Evolutionary conservation across 2,329 filamentous ascomycete species (phyloP), one percentile per base, ranked within the genome.

Genomic region (Neonectria coccinea): DNA sequence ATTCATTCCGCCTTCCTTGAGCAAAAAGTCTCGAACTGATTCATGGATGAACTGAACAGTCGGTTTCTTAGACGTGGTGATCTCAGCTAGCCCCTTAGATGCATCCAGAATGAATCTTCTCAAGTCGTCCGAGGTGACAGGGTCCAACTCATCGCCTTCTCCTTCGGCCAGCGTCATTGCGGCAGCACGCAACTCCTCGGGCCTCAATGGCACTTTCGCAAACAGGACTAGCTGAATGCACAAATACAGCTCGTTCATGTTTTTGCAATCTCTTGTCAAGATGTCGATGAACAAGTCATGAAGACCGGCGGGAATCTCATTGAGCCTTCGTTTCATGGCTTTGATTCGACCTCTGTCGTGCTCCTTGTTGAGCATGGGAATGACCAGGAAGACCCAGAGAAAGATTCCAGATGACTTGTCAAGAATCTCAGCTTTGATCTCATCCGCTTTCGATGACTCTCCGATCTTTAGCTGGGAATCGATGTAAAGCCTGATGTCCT

Each of bases 181-280:
- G 0, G 72, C 74, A 10, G 70, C 70, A 67, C 84, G 86, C 1
- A 86, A 75, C 65, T 88, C 80, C 12, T 79, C 67, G 0, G 74
- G 80, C 0, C 52, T 75, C 3, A 88, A 64, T 0, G 85, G 83
- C 0, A 74, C 68, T 25, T 71, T 77, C 3, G 87, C 78, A 50
- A 81, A 88, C 0, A 89, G 76, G 1, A 89, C 74, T 82, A 83
- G 88, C 51, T 58, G 81, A 0, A 89, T 70, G 45, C 82, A 86
- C 1, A 85, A 67, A 0, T 80, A 54, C 0, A 88, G 64, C 0
- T 79, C 74, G 1, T 81, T 74, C 48, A 75, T 74, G 20, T 86
- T 78, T 0, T 78, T 51, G 1, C 65, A 22, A 63, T 90, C 86
- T 29, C 84, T 78, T 0, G 66, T 80, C 3, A 89, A 59, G 0